A percentile compares a stretch with the other conserved stretches of the same genome.
phyloP scores from a whole-genome alignment of 2,329 filamentous ascomycete genomes.

The Penicillium sp. region DNA sequence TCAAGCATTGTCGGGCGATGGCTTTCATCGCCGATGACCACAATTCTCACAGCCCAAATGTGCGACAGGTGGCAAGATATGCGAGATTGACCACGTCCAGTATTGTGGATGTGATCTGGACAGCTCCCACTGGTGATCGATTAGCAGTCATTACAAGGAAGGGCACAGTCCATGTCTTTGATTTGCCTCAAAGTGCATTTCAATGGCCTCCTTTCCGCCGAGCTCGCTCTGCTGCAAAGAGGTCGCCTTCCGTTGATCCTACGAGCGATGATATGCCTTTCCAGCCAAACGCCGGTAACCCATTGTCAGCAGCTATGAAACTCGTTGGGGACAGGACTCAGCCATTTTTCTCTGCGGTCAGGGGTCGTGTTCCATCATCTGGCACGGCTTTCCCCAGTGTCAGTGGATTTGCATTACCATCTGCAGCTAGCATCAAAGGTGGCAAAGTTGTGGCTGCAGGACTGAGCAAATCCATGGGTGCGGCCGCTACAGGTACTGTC shows the following conservation, averaged over 20 bases:
- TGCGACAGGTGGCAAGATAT: conserved; percentile 86
- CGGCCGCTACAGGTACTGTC: conserved; percentile 53
- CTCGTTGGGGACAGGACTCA: conserved; percentile 65
- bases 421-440: conserved; percentile 51
- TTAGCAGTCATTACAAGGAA: conserved; percentile 90
- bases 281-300: conserved; percentile 37
- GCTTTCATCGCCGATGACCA: conserved; percentile 43
- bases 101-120: conserved; percentile 90
- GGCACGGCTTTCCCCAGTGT: conserved; percentile 49
- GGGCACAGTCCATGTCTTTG: conserved; percentile 91
- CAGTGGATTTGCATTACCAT: conserved; percentile 49
- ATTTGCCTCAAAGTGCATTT: conserved; percentile 80
- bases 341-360: conserved; percentile 70
- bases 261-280: conserved; percentile 55
- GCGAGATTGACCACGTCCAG: conserved; percentile 89
- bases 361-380: conserved; percentile 55
- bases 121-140: conserved; percentile 76
- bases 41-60: conserved; percentile 44
- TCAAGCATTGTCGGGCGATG: conserved; percentile 46
- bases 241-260: conserved; percentile 47
- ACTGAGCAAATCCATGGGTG: conserved; percentile 55
- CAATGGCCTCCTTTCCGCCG: conserved; percentile 76
- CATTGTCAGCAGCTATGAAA: conserved; percentile 72
- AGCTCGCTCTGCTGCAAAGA: conserved; percentile 47
- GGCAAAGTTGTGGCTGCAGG: conserved; percentile 55